phyloP scores from a whole-genome alignment of 768 basidiomycete species.

The Pulveroboletus sp. region DNA sequence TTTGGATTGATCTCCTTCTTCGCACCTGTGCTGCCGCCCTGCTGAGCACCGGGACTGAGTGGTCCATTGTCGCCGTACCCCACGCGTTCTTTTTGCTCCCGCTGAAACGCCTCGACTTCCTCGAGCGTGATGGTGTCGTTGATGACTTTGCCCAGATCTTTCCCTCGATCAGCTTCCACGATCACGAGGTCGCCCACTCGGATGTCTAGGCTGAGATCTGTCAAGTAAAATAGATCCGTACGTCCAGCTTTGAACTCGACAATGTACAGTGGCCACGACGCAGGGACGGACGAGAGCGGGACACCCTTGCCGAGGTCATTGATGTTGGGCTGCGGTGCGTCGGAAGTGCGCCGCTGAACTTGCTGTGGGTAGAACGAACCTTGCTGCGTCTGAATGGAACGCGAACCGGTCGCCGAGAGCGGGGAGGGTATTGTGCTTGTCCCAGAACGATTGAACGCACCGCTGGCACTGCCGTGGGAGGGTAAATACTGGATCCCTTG shows the following conservation, averaged over 20 bases:
- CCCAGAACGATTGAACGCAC: constrained; percentile 37
- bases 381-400: constrained; percentile 29
- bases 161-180: constrained; percentile 94
- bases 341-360: constrained; percentile 38
- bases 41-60: constrained; percentile 44
- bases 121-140: constrained; percentile 86
- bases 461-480: constrained; percentile 26
- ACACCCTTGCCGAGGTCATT: constrained; percentile 82
- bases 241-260: constrained; percentile 97
- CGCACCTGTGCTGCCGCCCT: constrained; percentile 30
- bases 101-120: constrained; percentile 89
- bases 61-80: constrained; percentile 40
- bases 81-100: constrained; percentile 62
- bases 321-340: constrained; percentile 33
- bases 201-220: constrained; percentile 60
- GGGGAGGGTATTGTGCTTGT: constrained; percentile 44
- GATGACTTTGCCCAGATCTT: constrained; percentile 87
- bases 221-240: constrained; percentile 90
- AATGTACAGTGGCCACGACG: constrained; percentile 88
- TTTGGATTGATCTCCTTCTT: constrained; percentile 97
- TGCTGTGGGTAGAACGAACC: constrained; percentile 28
- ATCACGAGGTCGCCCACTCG: constrained; percentile 89
- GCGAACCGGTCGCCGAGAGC: constrained; percentile 45
- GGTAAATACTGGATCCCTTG: constrained; percentile 60
- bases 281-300: constrained; percentile 76